Base-by-base conservation (phyloP, 2,329 filamentous ascomycete species). In the Claviceps arundinis region DNA sequence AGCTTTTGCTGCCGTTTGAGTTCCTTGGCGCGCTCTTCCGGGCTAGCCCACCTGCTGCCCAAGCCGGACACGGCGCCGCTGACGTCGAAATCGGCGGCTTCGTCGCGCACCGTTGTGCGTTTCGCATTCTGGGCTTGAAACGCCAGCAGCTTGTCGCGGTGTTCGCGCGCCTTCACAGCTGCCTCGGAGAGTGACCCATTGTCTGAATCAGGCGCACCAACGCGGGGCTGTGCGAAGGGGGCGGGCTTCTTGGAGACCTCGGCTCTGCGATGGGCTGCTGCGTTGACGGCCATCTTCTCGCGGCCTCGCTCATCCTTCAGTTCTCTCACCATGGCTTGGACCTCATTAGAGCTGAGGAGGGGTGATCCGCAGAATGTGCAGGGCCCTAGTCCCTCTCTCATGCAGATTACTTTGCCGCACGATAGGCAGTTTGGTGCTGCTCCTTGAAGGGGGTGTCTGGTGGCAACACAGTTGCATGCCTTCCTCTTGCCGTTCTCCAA, bases 401-500 rank as follows among this genome's bases (percentile, higher is more conserved):
- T 81, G 65, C 93, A 98, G 51, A 97, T 84, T 13, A 98, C 89
- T 65, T 97, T 97, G 54, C 93, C 93, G 61, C 93, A 98, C 45
- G 78, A 84, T 16, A 94, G 71, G 64, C 93, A 98, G 65, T 97
- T 98, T 0, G 93, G 93, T 0, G 90, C 89, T 0, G 91, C 89
- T n/a, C 81, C 81, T 45, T 96, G 84, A 2, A 97, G 77, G 0
- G 91, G 87, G 65, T 98, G 93, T 1, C 87, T 80, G 0, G 86
- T 82, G 0, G 87, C 93, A 62, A 94, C 89, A 66, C 93, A 98
- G 60, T 86, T 86, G 68, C 93, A 98, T 52, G 81, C 82, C 6
- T 85, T 78, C 26, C 81, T 72, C 55, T 77, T 74, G 4, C 58
- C 57, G 7, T 70, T 71, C 41, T 74, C 68, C 24, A 89, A 69